These are phyloP conservation scores for Adenanthera pavonina DNA, from an alignment of 306 rosid species.

Conservation along the genomic window DNA sequence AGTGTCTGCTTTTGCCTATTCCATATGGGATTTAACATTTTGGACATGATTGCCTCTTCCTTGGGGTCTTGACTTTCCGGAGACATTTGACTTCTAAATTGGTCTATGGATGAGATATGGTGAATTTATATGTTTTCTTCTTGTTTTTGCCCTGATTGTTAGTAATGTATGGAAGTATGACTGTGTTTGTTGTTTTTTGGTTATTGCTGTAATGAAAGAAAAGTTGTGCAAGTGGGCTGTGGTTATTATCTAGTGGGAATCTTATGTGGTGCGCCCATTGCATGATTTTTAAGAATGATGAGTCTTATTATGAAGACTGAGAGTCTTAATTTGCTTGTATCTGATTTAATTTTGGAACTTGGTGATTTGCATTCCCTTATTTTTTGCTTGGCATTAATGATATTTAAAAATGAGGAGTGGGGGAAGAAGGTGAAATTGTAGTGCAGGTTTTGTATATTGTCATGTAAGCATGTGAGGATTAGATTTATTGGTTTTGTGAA, in stretches of 20 bases:
- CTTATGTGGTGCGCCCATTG: neutral
- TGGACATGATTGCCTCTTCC: neutral
- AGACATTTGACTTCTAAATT: neutral
- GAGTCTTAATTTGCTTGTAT: too few relatives aligned
- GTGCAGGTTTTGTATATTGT: neutral
- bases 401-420: neutral
- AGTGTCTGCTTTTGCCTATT: neutral
- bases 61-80: neutral
- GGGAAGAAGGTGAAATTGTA: neutral
- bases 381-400: too few relatives aligned
- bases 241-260: constrained; percentile 9
- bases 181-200: neutral
- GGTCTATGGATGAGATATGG: neutral
- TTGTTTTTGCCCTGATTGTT: neutral
- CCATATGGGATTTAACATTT: neutral
- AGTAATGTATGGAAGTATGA: neutral
- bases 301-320: neutral
- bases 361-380: neutral
- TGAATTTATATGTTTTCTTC: neutral
- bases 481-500: neutral
- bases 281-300: neutral
- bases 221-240: neutral
- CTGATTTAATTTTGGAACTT: too few relatives aligned
- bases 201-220: too few relatives aligned
- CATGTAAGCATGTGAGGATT: neutral